phyloP scores from a whole-genome alignment of 352 stramenopile species.

The Pythium myriotylum region DNA sequence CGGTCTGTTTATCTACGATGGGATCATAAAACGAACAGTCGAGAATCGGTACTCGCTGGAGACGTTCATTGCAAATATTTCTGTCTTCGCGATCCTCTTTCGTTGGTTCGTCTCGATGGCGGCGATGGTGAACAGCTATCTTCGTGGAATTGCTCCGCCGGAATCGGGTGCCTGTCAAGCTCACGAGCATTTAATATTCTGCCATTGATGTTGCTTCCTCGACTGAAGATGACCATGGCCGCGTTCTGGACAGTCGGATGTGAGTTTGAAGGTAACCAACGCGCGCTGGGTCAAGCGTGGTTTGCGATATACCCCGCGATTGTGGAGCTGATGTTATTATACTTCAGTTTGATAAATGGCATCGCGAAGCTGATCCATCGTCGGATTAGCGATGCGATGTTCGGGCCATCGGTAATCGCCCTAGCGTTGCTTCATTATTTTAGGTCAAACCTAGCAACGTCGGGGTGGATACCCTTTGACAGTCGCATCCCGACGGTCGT shows the following conservation, averaged over 20 bases:
- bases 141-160: neutral
- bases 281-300: conserved; percentile 33
- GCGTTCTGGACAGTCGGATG: conserved; percentile 34
- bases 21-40: neutral
- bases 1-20: conserved; percentile 33
- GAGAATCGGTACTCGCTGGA: conserved; percentile 34
- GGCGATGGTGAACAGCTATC: conserved; percentile 19
- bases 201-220: conserved; percentile 24
- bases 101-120: conserved; percentile 36
- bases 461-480: conserved; percentile 19
- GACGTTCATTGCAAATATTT: conserved; percentile 33
- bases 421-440: conserved; percentile 34
- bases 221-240: conserved; percentile 29
- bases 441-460: conserved; percentile 16
- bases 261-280: conserved; percentile 39
- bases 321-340: conserved; percentile 26
- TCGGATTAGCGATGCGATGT: conserved; percentile 33
- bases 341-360: conserved; percentile 43
- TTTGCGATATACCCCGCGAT: conserved; percentile 40
- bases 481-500: conserved; percentile 26
- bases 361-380: conserved; percentile 30
- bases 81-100: conserved; percentile 29
- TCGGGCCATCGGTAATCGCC: conserved; percentile 30
- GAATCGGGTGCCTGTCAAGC: conserved; percentile 23
- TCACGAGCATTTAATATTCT: conserved; percentile 27